Base-by-base conservation (phyloP, 768 basidiomycete genomes). In the Kondoa subrosea region DNA sequence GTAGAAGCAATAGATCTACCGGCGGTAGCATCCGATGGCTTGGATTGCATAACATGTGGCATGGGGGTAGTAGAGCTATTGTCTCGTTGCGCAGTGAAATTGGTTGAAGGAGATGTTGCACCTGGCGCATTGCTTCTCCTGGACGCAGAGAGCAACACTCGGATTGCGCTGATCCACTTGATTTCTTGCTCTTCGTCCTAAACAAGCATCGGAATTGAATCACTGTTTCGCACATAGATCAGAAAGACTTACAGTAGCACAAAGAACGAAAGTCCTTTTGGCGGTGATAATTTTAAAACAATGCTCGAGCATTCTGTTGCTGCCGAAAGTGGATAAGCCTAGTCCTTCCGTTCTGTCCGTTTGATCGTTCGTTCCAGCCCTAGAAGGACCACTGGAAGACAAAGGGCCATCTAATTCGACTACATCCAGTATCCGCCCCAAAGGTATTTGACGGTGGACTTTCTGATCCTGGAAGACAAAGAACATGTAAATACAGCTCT, bases 251-350 rank as follows among this genome's bases (percentile, higher is more conserved):
- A 63, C 61, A 3, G 61, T 63, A 27, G 95, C 95, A 73, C 91
- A 95, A 29, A 97, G 80, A 65, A 93, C 77, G 68, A 91, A 79
- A 21, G 88, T 87, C 69, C 90, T 84, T 77, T 93, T 91, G 66
- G 93, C 91, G 40, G 91, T 95, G 72, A 97, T 86, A 66, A 97
- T 87, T 79, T 95, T 91, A 84, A 99, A 97, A 64, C 88, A 89
- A 75, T 81, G 76, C 33, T 78, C 79, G 56, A 81, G 81, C 50
- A 82, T 82, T 2, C 75, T 78, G 21, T 80, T 82, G 3, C 80
- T 77, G 26, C 29, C 65, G 64, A 27, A 27, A 32, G 12, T 21
- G 40, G 12, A 8, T 21, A 50, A 50, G 40, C 40, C 40, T 8
- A 50, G 40, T 50, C 40, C 40, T 8, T 50, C 40, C 8, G 40